Evolutionary conservation across 495 filamentous ascomycete genomes (phyloP), one percentile per base, ranked within the genome.

Genomic region (Chaetomium cochliodes): DNA sequence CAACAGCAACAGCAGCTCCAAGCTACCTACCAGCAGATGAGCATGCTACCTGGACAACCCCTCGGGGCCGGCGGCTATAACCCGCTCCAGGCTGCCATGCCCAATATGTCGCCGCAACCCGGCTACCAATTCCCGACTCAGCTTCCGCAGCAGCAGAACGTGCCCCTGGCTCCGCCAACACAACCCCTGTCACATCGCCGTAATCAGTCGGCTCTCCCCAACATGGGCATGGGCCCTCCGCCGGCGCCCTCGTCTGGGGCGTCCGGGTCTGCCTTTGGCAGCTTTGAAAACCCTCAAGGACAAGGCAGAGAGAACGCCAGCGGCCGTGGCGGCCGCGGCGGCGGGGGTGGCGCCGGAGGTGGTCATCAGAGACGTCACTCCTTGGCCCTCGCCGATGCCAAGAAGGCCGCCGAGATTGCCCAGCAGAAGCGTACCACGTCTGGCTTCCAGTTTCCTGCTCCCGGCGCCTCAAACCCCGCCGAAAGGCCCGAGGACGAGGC

Each of bases 1-100:
- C 92, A 96, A 75, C 96, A 98, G 74, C 94, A 98, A 73, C 96
- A 98, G 78, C 96, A 98, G 74, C 96, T 98, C 76, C 90, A 93
- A 74, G 90, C 90, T 60, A 92, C 92, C 58, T 92, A 97, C 69
- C 93, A 96, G 77, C 93, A 98, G 75, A 93, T 98, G 90, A 92
- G 92, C 68, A 88, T 98, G 81, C 84, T 98, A 67, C 89, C 87
- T 64, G 90, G 89, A 42, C 93, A 97, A 77, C 80, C 87, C 69
- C 76, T 97, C 42, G 83, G 85, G 60, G 84, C 85, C 62, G 86
- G 85, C 63, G 80, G 80, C 41, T 92, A 90, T 82, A 88, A 87
- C 79, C 86, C 87, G 57, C 75, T 86, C 54, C 86, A 86, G 75
- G 77, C 78, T 70, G 77, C 78, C 71, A 85, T 93, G 74, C 82